Conservation (phyloP, 257 asterid species). For the Solanum lycopersicoides region DNA sequence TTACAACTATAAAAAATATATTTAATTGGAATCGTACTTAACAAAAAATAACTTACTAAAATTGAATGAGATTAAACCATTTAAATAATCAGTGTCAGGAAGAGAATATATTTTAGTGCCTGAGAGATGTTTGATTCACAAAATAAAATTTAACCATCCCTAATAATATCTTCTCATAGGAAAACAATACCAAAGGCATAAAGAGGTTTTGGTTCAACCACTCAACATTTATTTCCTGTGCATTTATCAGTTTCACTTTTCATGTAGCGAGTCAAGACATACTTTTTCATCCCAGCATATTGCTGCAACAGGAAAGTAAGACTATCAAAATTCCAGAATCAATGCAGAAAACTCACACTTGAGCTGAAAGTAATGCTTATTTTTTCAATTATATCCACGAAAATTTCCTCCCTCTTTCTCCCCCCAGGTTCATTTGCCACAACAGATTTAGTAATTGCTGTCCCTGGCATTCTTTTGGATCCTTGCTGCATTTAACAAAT, state of each 20-base stretch:
- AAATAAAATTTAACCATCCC: neutral
- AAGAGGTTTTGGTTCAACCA: neutral
- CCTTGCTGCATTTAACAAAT: constrained; percentile 72
- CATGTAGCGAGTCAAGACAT: neutral
- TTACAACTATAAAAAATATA: neutral
- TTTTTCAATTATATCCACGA: constrained; percentile 96
- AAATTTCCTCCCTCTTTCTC: constrained; percentile 93
- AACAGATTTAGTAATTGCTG: constrained; percentile 94
- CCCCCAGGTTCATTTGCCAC: constrained; percentile 98
- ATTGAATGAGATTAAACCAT: neutral
- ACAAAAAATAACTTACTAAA: neutral
- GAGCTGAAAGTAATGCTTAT: constrained; percentile 97
- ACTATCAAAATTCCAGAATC: neutral
- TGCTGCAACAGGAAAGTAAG: neutral
- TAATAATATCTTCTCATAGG: neutral
- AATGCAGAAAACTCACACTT: constrained; percentile 58
- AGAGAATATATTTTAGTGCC: neutral
- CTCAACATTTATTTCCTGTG: neutral
- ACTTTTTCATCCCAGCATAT: neutral
- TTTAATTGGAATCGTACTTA: neutral
- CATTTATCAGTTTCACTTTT: neutral
- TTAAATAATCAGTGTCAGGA: neutral
- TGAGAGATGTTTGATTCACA: neutral
- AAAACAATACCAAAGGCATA: neutral
- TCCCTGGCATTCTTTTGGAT: constrained; percentile 94